Conservation (phyloP, 2,329 filamentous ascomycete species). For the Clonostachys rhizophaga region DNA sequence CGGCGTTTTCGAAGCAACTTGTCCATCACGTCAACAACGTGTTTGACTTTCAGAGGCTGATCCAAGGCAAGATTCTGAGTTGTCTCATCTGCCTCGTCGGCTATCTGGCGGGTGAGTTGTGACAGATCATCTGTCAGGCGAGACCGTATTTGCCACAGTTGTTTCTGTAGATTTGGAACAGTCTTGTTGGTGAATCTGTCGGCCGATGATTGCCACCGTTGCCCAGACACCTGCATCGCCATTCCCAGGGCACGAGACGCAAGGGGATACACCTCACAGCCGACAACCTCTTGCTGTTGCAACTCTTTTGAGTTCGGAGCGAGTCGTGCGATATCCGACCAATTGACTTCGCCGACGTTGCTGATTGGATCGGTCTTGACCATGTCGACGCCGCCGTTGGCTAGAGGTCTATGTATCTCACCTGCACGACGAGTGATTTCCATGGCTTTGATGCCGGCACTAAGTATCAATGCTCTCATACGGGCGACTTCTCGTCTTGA, state of each 20-base stretch:
- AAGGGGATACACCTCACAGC: conserved; percentile 41
- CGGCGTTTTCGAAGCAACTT: conserved; percentile 68
- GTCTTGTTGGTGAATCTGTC: conserved; percentile 54
- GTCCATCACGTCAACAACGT: conserved; percentile 73
- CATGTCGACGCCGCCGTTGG: conserved; percentile 8
- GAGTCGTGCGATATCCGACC: conserved; percentile 38
- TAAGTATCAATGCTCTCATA: conserved; percentile 71
- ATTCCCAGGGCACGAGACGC: conserved; percentile 45
- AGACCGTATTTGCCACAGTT: conserved; percentile 40
- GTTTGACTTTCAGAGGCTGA: conserved; percentile 76
- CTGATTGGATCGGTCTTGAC: conserved; percentile 9
- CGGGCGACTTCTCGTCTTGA: conserved; percentile 74
- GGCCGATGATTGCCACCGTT: conserved; percentile 55
- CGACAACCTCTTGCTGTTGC: conserved; percentile 26
- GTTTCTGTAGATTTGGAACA: conserved; percentile 43
- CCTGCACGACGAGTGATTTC: conserved; percentile 69
- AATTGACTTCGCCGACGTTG: conserved; percentile 18
- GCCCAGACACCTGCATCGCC: conserved; percentile 39
- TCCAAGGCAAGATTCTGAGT: conserved; percentile 70
- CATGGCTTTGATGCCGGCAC: conserved; percentile 84
- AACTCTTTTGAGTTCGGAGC: conserved; percentile 24
- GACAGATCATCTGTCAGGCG: conserved; percentile 49
- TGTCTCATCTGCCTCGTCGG: conserved; percentile 77
- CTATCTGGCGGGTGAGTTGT: conserved; percentile 59
- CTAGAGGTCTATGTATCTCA: conserved; percentile 30